A percentile compares a stretch with the other conserved stretches of the same genome.
These are phyloP conservation scores for Pythium monospermum DNA, from an alignment of 352 stramenopile species.

Conservation along the genomic window DNA sequence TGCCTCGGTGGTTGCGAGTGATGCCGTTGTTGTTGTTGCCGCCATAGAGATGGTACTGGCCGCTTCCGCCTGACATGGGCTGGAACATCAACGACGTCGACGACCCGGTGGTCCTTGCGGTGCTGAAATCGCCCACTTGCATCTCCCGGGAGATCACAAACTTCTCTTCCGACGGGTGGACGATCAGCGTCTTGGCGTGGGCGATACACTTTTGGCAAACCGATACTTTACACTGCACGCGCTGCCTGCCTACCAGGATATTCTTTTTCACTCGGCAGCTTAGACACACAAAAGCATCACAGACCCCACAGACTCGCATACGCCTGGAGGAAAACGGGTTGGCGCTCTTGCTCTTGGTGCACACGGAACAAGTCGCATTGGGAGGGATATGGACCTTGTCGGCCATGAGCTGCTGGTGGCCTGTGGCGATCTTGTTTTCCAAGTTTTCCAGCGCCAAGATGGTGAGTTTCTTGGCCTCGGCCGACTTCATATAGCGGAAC, in stretches of 20 bases:
- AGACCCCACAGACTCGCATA: slow-evolving; percentile 33
- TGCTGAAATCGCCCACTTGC: background rate
- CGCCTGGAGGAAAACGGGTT: slow-evolving; percentile 16
- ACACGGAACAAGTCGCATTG: slow-evolving; percentile 16
- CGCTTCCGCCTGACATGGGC: background rate
- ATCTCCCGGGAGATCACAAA: slow-evolving; percentile 14
- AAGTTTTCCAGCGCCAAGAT: slow-evolving; percentile 22
- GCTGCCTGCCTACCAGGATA: slow-evolving; percentile 29
- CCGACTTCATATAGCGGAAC: slow-evolving; percentile 31
- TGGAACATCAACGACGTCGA: background rate
- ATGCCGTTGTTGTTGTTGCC: too few relatives aligned
- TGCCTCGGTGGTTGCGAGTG: too few relatives aligned
- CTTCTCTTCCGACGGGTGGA: slow-evolving; percentile 20
- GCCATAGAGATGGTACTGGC: too few relatives aligned
- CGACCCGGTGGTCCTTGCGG: background rate
- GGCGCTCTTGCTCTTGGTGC: slow-evolving; percentile 8
- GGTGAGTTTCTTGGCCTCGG: slow-evolving; percentile 54
- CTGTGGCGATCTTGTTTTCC: slow-evolving; percentile 13
- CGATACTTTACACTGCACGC: slow-evolving; percentile 15
- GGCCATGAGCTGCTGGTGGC: background rate
- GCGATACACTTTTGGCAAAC: slow-evolving; percentile 38
- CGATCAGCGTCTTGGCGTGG: slow-evolving; percentile 25
- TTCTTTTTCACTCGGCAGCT: slow-evolving; percentile 46
- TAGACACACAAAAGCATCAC: slow-evolving; percentile 31
- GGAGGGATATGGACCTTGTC: slow-evolving; percentile 1